Base-by-base conservation (phyloP, 2,329 filamentous ascomycete species). In the Arthrobotrys entomopaga region DNA sequence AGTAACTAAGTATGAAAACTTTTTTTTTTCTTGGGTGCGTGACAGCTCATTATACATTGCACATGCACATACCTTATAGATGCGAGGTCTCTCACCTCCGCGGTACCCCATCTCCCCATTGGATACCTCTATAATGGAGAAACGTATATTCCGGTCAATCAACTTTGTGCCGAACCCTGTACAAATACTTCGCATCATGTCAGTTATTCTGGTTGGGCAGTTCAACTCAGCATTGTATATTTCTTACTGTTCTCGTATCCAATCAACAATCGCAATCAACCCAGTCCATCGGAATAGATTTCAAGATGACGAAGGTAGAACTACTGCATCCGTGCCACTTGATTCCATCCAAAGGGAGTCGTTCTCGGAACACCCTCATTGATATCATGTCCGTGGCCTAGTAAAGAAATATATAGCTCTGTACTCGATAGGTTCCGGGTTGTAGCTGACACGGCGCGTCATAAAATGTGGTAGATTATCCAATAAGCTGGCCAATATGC, bases 11-110 rank as follows among this genome's bases (percentile, higher is more conserved):
- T 66, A 38, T 49, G 22, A 57, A 64, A 53, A 34, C 7, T 10
- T 34, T 34, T 58, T n/a, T 52, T 49, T 50, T 50, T 58, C 43
- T 52, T 61, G 69, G 29, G 61, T 49, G 48, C 40, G 61, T 73
- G 69, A 73, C 69, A 73, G 54, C 69, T 73, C 69, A 73, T 63
- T 73, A 60, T 59, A 73, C 69, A 73, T 34, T 73, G 56, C 56
- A 42, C 67, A 64, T 72, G 63, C 48, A 65, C 60, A 48, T 64
- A 49, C 60, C 22, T 56, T 50, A 53, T 59, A 50, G 20, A 53
- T 72, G 53, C 53, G 67, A 72, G 67, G 67, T 54, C 60, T 63
- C 29, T 3, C 29, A 34, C 29, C 49, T 40, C 26, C 42, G 49
- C 29, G 43, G 59, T 53, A 49, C 67, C 59, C 60, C 60, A 60